Percentiles rank a stretch among this genome's conserved stretches.
Conservation (phyloP, 2,329 filamentous ascomycete genomes). For the Fusarium sp. region DNA sequence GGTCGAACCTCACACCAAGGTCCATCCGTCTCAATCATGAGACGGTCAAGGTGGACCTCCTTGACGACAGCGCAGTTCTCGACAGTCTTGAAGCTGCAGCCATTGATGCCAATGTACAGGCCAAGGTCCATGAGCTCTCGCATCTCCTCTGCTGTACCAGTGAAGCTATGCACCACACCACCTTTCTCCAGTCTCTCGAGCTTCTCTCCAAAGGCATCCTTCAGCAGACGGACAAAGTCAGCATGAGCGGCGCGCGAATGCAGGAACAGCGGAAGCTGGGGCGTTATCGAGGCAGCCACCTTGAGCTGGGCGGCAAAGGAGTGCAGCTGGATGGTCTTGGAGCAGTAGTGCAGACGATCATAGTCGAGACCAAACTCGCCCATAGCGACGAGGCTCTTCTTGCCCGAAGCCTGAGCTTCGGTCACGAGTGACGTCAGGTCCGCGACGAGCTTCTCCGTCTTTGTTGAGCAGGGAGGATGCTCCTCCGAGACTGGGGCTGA, state of each 20-base stretch:
- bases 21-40: constrained; percentile 97
- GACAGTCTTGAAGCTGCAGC: constrained; percentile 93
- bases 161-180: constrained; percentile 95
- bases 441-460: constrained; percentile 62
- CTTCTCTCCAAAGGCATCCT: constrained; percentile 63
- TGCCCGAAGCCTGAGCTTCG: constrained; percentile 61
- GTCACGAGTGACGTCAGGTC: constrained; percentile 73
- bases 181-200: constrained; percentile 76
- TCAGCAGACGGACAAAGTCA: constrained; percentile 83
- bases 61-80: constrained; percentile 90
- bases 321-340: constrained; percentile 81
- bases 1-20: constrained; percentile 97
- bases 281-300: constrained; percentile 73
- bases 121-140: constrained; percentile 80
- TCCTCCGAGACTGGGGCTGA: constrained; percentile 61
- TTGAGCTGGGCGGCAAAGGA: constrained; percentile 87
- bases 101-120: constrained; percentile 93
- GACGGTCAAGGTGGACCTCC: constrained; percentile 77
- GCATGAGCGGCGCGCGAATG: constrained; percentile 88
- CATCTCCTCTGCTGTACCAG: constrained; percentile 88
- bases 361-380: constrained; percentile 98
- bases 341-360: constrained; percentile 86
- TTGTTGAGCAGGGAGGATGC: constrained; percentile 54
- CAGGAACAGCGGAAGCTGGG: constrained; percentile 88
- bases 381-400: constrained; percentile 74